A percentile compares a stretch with the other conserved stretches of the same genome.
These are phyloP conservation scores for Malus sylvestris DNA, from an alignment of 306 rosid genomes.

Conservation along the genomic window DNA sequence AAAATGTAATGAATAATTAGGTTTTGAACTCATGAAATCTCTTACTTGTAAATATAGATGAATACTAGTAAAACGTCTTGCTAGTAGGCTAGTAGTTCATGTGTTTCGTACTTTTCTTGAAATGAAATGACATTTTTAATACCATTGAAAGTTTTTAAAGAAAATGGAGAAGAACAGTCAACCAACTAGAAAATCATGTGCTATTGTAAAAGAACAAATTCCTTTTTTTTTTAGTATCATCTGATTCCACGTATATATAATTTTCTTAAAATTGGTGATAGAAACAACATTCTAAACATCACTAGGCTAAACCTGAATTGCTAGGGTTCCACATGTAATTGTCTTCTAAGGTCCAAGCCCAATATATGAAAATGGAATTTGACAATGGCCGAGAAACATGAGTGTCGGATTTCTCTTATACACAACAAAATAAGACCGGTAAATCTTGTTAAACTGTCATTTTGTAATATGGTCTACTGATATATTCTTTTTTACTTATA, in stretches of 20 bases:
- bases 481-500: too few relatives aligned
- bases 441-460: too few relatives aligned
- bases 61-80: neutral
- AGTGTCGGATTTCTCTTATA: neutral
- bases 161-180: too few relatives aligned
- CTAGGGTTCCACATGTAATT: neutral
- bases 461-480: accelerated
- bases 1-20: neutral
- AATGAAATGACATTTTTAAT: too few relatives aligned
- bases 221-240: too few relatives aligned
- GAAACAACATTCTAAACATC: neutral
- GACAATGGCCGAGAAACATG: neutral
- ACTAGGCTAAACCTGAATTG: neutral
- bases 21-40: neutral
- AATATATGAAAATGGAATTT: neutral
- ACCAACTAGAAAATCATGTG: too few relatives aligned
- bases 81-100: neutral
- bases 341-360: neutral
- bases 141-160: too few relatives aligned
- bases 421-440: too few relatives aligned
- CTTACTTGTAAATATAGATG: neutral
- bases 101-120: too few relatives aligned
- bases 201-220: neutral
- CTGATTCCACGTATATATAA: neutral
- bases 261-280: neutral